A percentile compares a stretch with the other conserved stretches of the same genome.
Evolutionary conservation across 2,329 filamentous ascomycete genomes (phyloP).

Genomic region (Apiospora pterosperma): DNA sequence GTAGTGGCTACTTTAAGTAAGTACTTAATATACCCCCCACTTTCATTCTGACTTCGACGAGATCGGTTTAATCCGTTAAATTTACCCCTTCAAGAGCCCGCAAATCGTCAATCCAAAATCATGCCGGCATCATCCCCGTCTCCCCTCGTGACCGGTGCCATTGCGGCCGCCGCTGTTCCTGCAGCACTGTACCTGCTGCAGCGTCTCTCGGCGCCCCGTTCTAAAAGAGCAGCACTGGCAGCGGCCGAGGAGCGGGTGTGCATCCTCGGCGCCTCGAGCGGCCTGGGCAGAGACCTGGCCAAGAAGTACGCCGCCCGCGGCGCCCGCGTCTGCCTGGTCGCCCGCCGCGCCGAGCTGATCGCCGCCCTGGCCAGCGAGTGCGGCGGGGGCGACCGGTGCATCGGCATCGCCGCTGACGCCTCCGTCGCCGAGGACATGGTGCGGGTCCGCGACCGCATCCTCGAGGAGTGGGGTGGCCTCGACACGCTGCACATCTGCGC

Average conservation of each 20-base stretch:
- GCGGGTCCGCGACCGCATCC: slow-evolving; percentile 19
- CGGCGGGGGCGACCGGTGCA: slow-evolving; percentile 14
- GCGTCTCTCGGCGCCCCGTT: neutral
- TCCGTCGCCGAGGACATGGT: slow-evolving; percentile 24
- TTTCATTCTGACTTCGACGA: neutral
- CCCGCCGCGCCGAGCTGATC: slow-evolving; percentile 23
- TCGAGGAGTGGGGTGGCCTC: slow-evolving; percentile 24
- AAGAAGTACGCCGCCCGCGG: slow-evolving; percentile 25
- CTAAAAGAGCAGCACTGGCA: neutral
- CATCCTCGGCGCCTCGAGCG: slow-evolving; percentile 30
- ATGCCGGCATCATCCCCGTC: neutral
- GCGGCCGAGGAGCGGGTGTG: slow-evolving; percentile 25
- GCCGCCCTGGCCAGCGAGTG: slow-evolving; percentile 22
- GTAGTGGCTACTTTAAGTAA: too few relatives aligned
- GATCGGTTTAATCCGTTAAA: neutral
- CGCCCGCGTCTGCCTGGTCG: slow-evolving; percentile 26
- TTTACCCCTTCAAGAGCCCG: neutral
- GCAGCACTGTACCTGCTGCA: neutral
- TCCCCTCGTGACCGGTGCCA: neutral
- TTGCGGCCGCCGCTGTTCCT: neutral
- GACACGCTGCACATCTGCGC: slow-evolving; percentile 29
- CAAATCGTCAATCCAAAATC: too few relatives aligned
- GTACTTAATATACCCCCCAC: neutral
- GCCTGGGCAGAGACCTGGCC: slow-evolving; percentile 26
- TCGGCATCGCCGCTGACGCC: slow-evolving; percentile 25